These are phyloP conservation scores for Carpinus viminea DNA, from an alignment of 306 rosid species.

Conservation along the genomic window DNA sequence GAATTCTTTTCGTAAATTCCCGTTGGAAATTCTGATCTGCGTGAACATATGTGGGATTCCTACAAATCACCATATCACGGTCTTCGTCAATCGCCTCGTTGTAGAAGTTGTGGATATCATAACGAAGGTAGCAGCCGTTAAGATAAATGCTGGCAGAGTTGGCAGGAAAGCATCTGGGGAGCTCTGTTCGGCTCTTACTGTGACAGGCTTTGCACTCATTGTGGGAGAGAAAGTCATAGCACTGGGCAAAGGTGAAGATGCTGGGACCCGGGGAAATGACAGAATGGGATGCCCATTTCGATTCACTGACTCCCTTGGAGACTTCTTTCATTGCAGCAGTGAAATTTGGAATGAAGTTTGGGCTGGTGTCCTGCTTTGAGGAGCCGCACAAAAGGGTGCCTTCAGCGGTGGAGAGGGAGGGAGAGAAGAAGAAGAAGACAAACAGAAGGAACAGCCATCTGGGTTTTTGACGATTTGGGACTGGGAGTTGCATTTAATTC, in stretches of 20 bases:
- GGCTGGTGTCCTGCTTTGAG: not conserved
- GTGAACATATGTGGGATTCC: not conserved
- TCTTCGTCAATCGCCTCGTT: slow-evolving; percentile 16
- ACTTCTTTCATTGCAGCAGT: slow-evolving; percentile 28
- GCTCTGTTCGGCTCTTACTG: slow-evolving; percentile 19
- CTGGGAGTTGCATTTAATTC: slow-evolving; percentile 28
- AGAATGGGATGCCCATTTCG: slow-evolving; percentile 28
- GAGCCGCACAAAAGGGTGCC: slow-evolving; percentile 34
- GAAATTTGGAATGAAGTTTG: slow-evolving; percentile 19
- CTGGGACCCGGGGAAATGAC: slow-evolving; percentile 3
- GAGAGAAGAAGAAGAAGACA: not conserved
- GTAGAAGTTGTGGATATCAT: slow-evolving; percentile 39
- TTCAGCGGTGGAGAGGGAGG: slow-evolving; percentile 3
- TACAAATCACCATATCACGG: slow-evolving; percentile 28
- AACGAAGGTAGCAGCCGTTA: slow-evolving; percentile 59
- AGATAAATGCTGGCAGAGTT: slow-evolving; percentile 43
- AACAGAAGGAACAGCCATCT: slow-evolving; percentile 15
- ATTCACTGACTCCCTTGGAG: slow-evolving; percentile 21
- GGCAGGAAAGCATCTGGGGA: slow-evolving; percentile 42
- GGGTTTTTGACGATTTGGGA: not conserved
- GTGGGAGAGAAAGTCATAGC: slow-evolving; percentile 34
- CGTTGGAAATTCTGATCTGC: not conserved
- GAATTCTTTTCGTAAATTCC: slow-evolving; percentile 21
- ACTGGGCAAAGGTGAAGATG: slow-evolving; percentile 44
- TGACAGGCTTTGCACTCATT: slow-evolving; percentile 41